Evolutionary conservation across 345 rosid genomes (phyloP).

Genomic region (Gossypium longicalyx): DNA sequence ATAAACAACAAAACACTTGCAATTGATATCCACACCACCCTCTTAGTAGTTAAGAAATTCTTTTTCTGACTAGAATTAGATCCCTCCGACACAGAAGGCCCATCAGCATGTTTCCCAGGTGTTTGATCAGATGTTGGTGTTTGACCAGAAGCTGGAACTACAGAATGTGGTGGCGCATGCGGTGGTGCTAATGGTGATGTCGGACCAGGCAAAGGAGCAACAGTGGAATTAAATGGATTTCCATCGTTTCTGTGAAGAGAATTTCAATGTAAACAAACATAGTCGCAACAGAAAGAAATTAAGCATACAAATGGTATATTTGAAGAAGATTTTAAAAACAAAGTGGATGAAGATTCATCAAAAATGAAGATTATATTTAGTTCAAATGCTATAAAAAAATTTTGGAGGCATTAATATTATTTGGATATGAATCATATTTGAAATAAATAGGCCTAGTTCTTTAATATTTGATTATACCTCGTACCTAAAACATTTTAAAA

Average conservation of each 20-base stretch:
- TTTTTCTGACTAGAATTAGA: constrained; percentile 39
- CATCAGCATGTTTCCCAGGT: constrained; percentile 53
- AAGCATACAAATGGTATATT: not conserved
- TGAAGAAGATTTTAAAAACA: not conserved
- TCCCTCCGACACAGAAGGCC: constrained; percentile 50
- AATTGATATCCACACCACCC: constrained; percentile 68
- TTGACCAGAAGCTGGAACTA: constrained; percentile 33
- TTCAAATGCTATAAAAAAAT: not conserved
- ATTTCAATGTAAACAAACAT: constrained; percentile 16
- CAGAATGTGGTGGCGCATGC: constrained; percentile 28
- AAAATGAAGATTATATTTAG: not conserved
- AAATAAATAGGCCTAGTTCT: not conserved
- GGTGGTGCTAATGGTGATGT: constrained; percentile 39
- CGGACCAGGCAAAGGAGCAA: constrained; percentile 56
- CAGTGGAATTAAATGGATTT: constrained; percentile 59
- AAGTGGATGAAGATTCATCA: not conserved
- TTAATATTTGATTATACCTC: not conserved
- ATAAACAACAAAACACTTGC: constrained; percentile 54
- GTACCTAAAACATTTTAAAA: not conserved
- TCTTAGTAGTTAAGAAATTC: constrained; percentile 45
- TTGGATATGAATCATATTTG: not conserved
- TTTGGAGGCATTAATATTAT: not conserved
- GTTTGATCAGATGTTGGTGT: constrained; percentile 33
- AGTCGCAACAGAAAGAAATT: not conserved
- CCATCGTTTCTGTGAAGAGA: constrained; percentile 67